phyloP scores from a whole-genome alignment of 257 asterid genomes.

The Plantago elongata region DNA sequence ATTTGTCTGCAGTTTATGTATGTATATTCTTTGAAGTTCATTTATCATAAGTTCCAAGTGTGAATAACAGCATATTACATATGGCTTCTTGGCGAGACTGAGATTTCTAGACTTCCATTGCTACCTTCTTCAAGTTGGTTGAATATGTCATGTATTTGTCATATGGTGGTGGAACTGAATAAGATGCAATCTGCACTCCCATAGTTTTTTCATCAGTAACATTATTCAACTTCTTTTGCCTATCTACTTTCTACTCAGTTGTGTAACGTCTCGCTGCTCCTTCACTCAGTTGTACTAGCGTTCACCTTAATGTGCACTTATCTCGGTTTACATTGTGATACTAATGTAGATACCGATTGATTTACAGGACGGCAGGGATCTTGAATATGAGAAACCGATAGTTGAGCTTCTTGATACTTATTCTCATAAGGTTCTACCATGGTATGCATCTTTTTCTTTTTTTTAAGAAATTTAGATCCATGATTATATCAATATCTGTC shows the following conservation, averaged over 20 bases:
- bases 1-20: conserved; percentile 65
- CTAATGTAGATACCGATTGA: conserved; percentile 13
- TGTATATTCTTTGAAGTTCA: conserved; percentile 25
- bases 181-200: conserved; percentile 14
- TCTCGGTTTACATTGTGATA: conserved; percentile 20
- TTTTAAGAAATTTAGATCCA: too few relatives aligned
- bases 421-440: conserved; percentile 65
- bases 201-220: conserved; percentile 3
- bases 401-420: conserved; percentile 72
- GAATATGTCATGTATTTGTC: not conserved
- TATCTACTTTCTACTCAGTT: conserved; percentile 4
- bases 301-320: conserved; percentile 13
- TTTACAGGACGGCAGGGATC: conserved; percentile 57
- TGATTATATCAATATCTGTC: too few relatives aligned
- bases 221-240: not conserved
- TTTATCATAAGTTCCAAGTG: too few relatives aligned
- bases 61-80: not conserved
- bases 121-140: conserved; percentile 8
- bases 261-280: not conserved
- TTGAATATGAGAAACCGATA: conserved; percentile 34
- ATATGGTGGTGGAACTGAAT: not conserved
- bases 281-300: not conserved
- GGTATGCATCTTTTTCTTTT: conserved; percentile 37
- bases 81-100: not conserved
- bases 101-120: not conserved